phyloP scores from a whole-genome alignment of 2,329 filamentous ascomycete species.

The Aspergillus costaricaensis region DNA sequence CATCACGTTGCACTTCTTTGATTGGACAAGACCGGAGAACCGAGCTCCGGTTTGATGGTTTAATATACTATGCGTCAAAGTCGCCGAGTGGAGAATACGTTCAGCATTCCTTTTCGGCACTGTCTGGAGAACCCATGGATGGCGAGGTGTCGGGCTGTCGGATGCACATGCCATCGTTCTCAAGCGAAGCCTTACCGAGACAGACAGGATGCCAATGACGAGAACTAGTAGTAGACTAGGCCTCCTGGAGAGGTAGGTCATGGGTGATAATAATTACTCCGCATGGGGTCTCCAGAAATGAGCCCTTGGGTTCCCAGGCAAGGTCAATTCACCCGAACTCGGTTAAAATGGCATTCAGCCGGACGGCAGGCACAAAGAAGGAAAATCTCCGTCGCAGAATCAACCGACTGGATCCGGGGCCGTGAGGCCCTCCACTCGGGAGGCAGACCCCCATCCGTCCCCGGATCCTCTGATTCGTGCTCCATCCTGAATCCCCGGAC shows the following conservation, averaged over 20 bases:
- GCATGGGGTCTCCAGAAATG: neutral
- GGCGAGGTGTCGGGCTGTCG: neutral
- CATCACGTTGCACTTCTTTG: neutral
- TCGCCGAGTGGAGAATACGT: neutral
- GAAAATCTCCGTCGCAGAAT: slow-evolving; percentile 17
- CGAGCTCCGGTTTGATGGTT: neutral
- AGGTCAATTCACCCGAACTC: slow-evolving; percentile 6
- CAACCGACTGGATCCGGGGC: slow-evolving; percentile 19
- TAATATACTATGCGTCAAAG: neutral
- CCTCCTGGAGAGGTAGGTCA: no score
- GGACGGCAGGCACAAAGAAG: slow-evolving; percentile 10
- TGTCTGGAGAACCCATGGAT: neutral
- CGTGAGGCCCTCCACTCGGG: slow-evolving; percentile 13
- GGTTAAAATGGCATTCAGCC: slow-evolving; percentile 17
- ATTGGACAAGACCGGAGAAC: neutral
- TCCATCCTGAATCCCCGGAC: slow-evolving; percentile 17
- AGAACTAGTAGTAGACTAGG: neutral
- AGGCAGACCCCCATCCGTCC: slow-evolving; percentile 8
- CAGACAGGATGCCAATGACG: neutral
- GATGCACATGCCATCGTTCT: neutral
- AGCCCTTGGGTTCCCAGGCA: neutral
- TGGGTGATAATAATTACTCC: neutral
- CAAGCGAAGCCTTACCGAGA: neutral
- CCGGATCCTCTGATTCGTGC: slow-evolving; percentile 16
- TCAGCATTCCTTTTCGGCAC: neutral